A percentile compares a stretch with the other conserved stretches of the same genome.
Conservation (phyloP, 148 eudicot species). For the Amaranthus hypochondriacus region DNA sequence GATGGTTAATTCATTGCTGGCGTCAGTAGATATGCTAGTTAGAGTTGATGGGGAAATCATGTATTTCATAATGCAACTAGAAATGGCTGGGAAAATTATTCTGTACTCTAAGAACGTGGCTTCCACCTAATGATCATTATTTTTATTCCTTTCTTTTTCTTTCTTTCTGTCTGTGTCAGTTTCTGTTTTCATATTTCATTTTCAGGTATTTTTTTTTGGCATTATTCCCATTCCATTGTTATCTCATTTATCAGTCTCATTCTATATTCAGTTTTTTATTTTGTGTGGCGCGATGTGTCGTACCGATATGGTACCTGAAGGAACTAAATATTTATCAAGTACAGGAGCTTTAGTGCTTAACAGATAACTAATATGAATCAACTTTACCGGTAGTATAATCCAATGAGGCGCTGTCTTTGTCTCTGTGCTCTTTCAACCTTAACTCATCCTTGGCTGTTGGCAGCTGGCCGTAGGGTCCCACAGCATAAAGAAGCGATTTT, state of each 20-base stretch:
- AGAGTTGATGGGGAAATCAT: neutral
- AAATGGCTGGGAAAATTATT: conserved; percentile 8
- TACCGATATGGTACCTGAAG: neutral
- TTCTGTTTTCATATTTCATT: no score
- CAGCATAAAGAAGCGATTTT: conserved; percentile 39
- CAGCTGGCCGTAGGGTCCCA: conserved; percentile 46
- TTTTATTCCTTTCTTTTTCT: neutral
- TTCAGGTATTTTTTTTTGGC: neutral
- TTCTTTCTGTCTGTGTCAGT: neutral
- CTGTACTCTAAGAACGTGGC: conserved; percentile 3
- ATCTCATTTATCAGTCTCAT: conserved; percentile 6
- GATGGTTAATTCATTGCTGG: neutral
- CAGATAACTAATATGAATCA: neutral
- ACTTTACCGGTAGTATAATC: conserved; percentile 60
- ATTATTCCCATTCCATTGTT: neutral
- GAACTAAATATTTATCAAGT: neutral
- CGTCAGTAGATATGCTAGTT: neutral
- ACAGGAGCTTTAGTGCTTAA: neutral
- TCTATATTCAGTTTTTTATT: neutral
- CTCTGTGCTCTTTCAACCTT: conserved; percentile 38
- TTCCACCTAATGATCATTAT: neutral
- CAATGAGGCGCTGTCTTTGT: conserved; percentile 31
- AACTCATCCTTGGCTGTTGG: conserved; percentile 17
- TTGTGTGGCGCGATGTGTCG: neutral
- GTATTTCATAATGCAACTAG: conserved; percentile 2